Conservation (phyloP, 345 rosid genomes). For the Mercurialis annua region DNA sequence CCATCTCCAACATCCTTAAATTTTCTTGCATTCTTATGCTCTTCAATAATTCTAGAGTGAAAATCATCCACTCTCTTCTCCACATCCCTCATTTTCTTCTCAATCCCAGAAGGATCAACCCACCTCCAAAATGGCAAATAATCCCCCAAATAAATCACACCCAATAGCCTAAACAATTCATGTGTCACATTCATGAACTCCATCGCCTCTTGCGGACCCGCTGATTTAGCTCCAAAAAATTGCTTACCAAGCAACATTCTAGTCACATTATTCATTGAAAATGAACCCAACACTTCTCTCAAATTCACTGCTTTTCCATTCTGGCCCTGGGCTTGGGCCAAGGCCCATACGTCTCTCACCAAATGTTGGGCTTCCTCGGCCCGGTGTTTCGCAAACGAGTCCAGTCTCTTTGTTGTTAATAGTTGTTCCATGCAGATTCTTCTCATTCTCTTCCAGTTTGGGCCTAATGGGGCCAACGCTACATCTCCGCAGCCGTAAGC, state of each 20-base stretch:
- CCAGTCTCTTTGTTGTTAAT: constrained; percentile 46
- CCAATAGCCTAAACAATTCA: constrained; percentile 62
- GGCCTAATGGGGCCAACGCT: constrained; percentile 76
- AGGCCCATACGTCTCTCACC: constrained; percentile 36
- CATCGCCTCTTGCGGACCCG: constrained; percentile 57
- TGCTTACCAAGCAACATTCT: constrained; percentile 83
- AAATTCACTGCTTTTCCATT: constrained; percentile 47
- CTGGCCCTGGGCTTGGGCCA: constrained; percentile 23
- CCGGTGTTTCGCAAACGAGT: constrained; percentile 44
- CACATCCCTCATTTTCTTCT: constrained; percentile 75
- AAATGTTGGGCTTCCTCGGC: constrained; percentile 50
- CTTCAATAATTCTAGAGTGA: constrained; percentile 68
- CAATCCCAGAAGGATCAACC: constrained; percentile 78
- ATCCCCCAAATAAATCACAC: constrained; percentile 82
- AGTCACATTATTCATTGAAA: constrained; percentile 92
- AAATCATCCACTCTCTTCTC: constrained; percentile 90
- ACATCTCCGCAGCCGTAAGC: constrained; percentile 77
- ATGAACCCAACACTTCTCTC: constrained; percentile 72
- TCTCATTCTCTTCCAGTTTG: constrained; percentile 65
- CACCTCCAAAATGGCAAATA: constrained; percentile 90
- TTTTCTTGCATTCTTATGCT: constrained; percentile 44
- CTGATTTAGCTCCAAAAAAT: constrained; percentile 63
- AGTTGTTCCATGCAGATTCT: constrained; percentile 70
- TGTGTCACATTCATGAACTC: constrained; percentile 90
- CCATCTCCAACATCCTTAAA: constrained; percentile 12